Conservation (phyloP, 2,329 filamentous ascomycete genomes). For the Acrodontium crateriforme region DNA sequence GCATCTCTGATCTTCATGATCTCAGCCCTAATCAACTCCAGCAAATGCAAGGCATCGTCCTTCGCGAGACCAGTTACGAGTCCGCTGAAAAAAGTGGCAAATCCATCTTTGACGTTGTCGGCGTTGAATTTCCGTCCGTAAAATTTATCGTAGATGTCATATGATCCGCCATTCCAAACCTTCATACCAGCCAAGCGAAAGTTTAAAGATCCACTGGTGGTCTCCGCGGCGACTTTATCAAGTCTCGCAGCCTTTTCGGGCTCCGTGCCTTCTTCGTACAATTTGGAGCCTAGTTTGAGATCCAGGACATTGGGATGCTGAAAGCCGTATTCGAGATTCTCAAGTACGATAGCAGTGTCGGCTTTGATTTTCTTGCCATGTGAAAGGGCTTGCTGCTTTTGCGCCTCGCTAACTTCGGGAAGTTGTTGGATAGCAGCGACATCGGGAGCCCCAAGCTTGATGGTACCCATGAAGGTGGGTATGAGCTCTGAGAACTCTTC, state of each 20-base stretch:
- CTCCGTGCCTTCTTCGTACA: slow-evolving; percentile 66
- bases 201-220: slow-evolving; percentile 46
- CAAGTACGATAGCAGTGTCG: slow-evolving; percentile 66
- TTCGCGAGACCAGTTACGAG: slow-evolving; percentile 27
- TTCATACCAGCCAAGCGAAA: slow-evolving; percentile 55
- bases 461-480: slow-evolving; percentile 70
- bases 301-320: slow-evolving; percentile 80
- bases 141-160: slow-evolving; percentile 50
- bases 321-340: slow-evolving; percentile 73
- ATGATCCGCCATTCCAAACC: slow-evolving; percentile 37
- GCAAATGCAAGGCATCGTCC: slow-evolving; percentile 24
- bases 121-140: slow-evolving; percentile 47
- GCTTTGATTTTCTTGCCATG: slow-evolving; percentile 56
- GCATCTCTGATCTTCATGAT: slow-evolving; percentile 35
- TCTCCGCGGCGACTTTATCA: slow-evolving; percentile 44
- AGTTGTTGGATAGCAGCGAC: slow-evolving; percentile 7
- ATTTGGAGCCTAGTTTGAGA: slow-evolving; percentile 71
- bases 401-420: slow-evolving; percentile 11
- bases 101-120: slow-evolving; percentile 42
- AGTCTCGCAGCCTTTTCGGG: slow-evolving; percentile 44
- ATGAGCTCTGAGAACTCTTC: slow-evolving; percentile 66
- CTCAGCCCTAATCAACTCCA: slow-evolving; percentile 28
- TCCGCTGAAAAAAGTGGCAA: slow-evolving; percentile 41
- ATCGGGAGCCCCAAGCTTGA: slow-evolving; percentile 52
- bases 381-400: slow-evolving; percentile 28